Evolutionary conservation across 495 filamentous ascomycete species (phyloP).

Genomic region (Aspergillus homomorphus): DNA sequence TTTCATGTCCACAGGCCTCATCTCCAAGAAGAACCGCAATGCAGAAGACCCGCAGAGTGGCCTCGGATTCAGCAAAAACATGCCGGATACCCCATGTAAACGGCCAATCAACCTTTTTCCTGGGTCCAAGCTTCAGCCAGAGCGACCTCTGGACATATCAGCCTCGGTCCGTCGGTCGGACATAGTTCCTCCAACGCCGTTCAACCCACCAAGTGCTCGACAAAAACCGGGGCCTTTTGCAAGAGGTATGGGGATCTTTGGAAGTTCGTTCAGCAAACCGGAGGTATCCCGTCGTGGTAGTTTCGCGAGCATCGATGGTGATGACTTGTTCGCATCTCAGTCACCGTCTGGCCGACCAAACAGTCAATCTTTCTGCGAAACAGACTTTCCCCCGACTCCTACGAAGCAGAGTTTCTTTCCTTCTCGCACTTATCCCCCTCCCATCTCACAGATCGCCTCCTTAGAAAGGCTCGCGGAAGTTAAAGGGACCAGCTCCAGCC

Average conservation of each 20-base stretch:
- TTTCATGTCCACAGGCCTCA: slow-evolving; percentile 90
- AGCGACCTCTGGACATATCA: slow-evolving; percentile 53
- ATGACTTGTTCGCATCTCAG: slow-evolving; percentile 55
- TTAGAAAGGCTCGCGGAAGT: slow-evolving; percentile 38
- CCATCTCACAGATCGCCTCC: slow-evolving; percentile 39
- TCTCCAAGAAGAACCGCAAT: slow-evolving; percentile 77
- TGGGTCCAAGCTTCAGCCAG: slow-evolving; percentile 51
- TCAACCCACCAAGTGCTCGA: slow-evolving; percentile 48
- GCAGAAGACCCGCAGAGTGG: slow-evolving; percentile 49
- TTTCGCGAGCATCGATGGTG: slow-evolving; percentile 72
- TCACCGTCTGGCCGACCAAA: slow-evolving; percentile 57
- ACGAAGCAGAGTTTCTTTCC: slow-evolving; percentile 68
- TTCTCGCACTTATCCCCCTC: slow-evolving; percentile 42
- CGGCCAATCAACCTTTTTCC: slow-evolving; percentile 64
- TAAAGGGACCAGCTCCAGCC: slow-evolving; percentile 31
- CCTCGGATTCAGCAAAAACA: slow-evolving; percentile 48
- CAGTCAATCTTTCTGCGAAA: slow-evolving; percentile 62
- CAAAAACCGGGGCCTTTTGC: slow-evolving; percentile 58
- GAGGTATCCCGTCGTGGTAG: slow-evolving; percentile 64
- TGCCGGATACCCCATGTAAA: slow-evolving; percentile 97
- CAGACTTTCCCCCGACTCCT: slow-evolving; percentile 83
- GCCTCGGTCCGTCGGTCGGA: slow-evolving; percentile 62
- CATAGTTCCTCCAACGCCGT: slow-evolving; percentile 59
- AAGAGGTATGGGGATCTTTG: slow-evolving; percentile 66
- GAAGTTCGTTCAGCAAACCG: slow-evolving; percentile 50